phyloP scores from a whole-genome alignment of 345 rosid genomes.

The Eucalyptus leucophloia region DNA sequence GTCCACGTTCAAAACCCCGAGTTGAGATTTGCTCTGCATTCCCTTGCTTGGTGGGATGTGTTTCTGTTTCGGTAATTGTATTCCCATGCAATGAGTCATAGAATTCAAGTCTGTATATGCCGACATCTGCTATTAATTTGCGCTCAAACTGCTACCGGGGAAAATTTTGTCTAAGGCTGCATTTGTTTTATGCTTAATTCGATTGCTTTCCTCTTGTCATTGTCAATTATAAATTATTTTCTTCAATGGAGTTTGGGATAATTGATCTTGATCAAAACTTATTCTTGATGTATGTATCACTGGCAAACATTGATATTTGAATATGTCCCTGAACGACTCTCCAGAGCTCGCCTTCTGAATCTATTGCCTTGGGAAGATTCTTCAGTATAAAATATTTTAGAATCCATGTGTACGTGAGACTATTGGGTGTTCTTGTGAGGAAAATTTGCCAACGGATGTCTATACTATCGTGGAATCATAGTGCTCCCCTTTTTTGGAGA shows the following conservation, averaged over 20 bases:
- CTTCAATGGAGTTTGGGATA: background rate
- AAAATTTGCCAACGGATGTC: background rate
- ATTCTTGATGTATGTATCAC: background rate
- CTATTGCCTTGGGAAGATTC: background rate
- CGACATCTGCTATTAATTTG: background rate
- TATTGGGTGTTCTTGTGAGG: background rate
- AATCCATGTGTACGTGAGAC: background rate
- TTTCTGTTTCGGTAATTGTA: background rate
- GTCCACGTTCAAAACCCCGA: slow-evolving; percentile 59
- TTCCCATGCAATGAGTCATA: background rate
- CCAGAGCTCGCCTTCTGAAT: background rate
- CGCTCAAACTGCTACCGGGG: background rate
- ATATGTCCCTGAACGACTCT: background rate
- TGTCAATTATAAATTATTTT: background rate
- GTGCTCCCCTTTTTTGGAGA: background rate
- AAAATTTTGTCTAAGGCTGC: background rate
- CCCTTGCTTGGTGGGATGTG: background rate
- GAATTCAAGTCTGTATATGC: background rate
- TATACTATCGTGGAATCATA: background rate
- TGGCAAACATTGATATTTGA: background rate
- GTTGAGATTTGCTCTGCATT: background rate
- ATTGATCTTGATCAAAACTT: background rate
- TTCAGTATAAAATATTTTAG: background rate
- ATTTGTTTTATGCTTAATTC: background rate
- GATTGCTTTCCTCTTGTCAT: background rate